Percentiles rank a stretch among this genome's conserved stretches.
These are phyloP conservation scores for Pseudomonodictys pantanalensis DNA, from an alignment of 495 filamentous ascomycete genomes.

Conservation along the genomic window DNA sequence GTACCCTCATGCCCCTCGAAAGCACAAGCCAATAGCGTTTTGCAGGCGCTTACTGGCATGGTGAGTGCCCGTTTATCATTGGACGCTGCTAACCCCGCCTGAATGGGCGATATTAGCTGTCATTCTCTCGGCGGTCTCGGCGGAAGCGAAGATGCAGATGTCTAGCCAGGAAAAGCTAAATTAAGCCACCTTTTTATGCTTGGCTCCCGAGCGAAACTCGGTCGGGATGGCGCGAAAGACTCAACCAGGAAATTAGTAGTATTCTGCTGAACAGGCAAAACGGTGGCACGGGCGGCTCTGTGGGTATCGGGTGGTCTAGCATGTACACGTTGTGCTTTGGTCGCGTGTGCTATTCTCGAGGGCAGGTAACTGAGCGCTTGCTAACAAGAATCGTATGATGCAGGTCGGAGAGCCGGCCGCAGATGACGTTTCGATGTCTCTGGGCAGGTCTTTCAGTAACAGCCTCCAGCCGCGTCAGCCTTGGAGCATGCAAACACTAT, in stretches of 20 bases:
- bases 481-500: too few species aligned
- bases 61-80: not conserved
- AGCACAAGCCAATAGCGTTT: not conserved
- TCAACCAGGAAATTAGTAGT: not conserved
- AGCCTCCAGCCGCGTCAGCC: too few species aligned
- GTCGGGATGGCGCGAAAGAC: too few species aligned
- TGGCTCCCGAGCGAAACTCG: not conserved
- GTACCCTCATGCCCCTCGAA: too few species aligned
- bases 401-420: too few species aligned
- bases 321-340: not conserved
- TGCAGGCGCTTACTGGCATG: conserved; percentile 2
- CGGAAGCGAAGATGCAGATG: not conserved
- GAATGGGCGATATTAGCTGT: not conserved
- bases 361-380: not conserved
- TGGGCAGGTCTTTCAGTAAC: too few species aligned
- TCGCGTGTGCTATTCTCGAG: not conserved
- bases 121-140: not conserved
- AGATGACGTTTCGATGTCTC: too few species aligned
- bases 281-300: conserved; percentile 15
- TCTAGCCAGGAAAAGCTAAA: not conserved
- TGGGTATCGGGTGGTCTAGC: conserved; percentile 2
- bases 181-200: not conserved
- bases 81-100: not conserved
- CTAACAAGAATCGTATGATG: too few species aligned
- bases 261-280: not conserved